Percentiles rank a stretch among this genome's conserved stretches.
phyloP scores from a whole-genome alignment of 73 alveolate genomes.

The Tetrahymena borealis region DNA sequence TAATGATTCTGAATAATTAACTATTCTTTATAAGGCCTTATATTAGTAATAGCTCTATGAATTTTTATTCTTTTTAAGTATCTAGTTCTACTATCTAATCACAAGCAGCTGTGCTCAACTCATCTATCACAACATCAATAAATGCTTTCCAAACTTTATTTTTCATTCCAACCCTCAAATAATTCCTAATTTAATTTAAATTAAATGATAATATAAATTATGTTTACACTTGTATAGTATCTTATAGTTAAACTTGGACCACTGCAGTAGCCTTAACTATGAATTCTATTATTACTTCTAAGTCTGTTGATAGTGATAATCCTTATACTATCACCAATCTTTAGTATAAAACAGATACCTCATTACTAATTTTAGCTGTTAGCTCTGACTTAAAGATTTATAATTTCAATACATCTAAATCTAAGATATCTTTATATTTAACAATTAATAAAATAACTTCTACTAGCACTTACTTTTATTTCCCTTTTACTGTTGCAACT shows the following conservation, averaged over 20 bases:
- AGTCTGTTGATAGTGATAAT: not conserved
- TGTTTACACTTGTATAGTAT: not conserved
- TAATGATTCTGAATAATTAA: not conserved
- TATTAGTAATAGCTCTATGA: not conserved
- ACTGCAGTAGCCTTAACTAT: not conserved
- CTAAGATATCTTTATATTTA: not conserved
- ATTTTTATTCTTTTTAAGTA: not conserved
- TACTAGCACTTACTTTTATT: not conserved
- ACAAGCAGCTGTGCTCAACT: not conserved
- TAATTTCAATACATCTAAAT: not conserved
- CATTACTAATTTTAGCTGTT: not conserved
- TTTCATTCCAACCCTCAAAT: not conserved
- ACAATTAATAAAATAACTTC: not conserved
- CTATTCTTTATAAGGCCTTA: not conserved
- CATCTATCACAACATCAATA: not conserved
- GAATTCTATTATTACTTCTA: not conserved
- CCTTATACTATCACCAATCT: not conserved
- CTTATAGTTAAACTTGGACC: not conserved
- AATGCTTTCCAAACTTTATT: not conserved
- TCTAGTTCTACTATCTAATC: not conserved
- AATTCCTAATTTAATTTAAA: not conserved
- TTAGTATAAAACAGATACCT: not conserved
- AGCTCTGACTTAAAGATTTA: not conserved
- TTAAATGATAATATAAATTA: not conserved
- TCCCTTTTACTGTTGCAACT: not conserved